Base-by-base conservation (phyloP, 192 early-diverging fungal species). In the Coemansia sp. region DNA sequence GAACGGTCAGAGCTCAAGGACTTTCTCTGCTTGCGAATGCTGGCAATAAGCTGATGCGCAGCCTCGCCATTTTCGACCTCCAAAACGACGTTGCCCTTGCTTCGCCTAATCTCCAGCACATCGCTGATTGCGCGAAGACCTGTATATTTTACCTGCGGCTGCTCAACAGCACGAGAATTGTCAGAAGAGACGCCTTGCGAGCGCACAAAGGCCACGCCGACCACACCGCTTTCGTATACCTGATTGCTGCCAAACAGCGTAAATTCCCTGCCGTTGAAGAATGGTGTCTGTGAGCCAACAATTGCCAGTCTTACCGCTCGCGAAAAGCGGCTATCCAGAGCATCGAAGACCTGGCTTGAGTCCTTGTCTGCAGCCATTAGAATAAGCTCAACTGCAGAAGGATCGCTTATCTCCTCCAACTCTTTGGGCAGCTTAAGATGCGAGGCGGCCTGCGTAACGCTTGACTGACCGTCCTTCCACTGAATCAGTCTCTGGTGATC, bases 51-150 rank as follows among this genome's bases (percentile, higher is more conserved):
- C 51, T 50, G 52, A 28, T 61, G 66, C 0, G 65, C 67, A 0
- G 64, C 64, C 20, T 54, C 64, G 3, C 70, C 73, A 11, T 69
- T 36, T 33, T 82, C 79, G 2, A 82, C 55, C 14, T 82, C 79
- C 60, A 82, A 42, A 17, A 82, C 58, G n/a, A 82, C 79, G 48
- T 82, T 82, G 5, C 79, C 79, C 61, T 76, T 70, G 54, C 68
- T 65, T 10, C 73, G 51, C 29, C 42, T 49, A 52, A 81, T 76
- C 51, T 61, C 29, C 22, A 72, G 52, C 40, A 42, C 61, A n/a
- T 66, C 63, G 64, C 70, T 73, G 12, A 78, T 59, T 7, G 68
- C 36, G 54, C 58, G 56, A 10, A 71, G n/a, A 8, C 57, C 38
- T 14, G 16, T 4, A 28, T 61, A 54, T 28, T n/a, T 5, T 7